Conservation (phyloP, 2,329 filamentous ascomycete species). For the Aspergillus tamarii region DNA sequence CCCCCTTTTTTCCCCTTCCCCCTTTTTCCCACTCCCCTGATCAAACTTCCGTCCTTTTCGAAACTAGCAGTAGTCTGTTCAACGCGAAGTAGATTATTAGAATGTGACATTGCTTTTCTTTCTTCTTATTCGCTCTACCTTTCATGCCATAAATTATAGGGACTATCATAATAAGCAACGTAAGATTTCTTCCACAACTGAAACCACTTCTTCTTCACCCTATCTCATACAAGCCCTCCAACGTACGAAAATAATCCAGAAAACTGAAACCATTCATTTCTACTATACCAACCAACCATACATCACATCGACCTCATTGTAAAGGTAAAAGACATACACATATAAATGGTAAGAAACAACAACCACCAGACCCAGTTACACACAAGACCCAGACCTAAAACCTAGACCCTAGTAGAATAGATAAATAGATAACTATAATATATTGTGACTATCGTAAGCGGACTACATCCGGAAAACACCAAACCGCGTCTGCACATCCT, state of each 20-base stretch:
- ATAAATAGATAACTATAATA: neutral
- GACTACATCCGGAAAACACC: conserved; percentile 80
- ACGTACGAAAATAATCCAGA: neutral
- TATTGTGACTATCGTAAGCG: neutral
- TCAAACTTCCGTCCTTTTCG: neutral
- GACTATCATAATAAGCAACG: neutral
- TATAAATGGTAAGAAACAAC: neutral
- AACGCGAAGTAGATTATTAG: neutral
- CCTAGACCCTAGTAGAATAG: neutral
- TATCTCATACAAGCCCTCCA: neutral
- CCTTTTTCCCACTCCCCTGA: neutral
- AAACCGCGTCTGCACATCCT: conserved; percentile 66
- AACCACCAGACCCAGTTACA: neutral
- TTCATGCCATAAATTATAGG: neutral
- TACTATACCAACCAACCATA: neutral
- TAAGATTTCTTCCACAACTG: too few relatives aligned
- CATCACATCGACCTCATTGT: neutral
- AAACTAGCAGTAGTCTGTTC: neutral
- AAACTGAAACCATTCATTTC: neutral
- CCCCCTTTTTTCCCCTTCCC: conserved; percentile 16
- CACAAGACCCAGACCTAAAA: neutral
- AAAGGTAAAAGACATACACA: neutral
- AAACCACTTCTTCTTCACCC: neutral
- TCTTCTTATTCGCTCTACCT: neutral
- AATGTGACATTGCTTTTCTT: neutral